Evolutionary conservation across 257 asterid genomes (phyloP), one percentile per base, ranked within the genome.

Genomic region (Nicotiana knightiana): DNA sequence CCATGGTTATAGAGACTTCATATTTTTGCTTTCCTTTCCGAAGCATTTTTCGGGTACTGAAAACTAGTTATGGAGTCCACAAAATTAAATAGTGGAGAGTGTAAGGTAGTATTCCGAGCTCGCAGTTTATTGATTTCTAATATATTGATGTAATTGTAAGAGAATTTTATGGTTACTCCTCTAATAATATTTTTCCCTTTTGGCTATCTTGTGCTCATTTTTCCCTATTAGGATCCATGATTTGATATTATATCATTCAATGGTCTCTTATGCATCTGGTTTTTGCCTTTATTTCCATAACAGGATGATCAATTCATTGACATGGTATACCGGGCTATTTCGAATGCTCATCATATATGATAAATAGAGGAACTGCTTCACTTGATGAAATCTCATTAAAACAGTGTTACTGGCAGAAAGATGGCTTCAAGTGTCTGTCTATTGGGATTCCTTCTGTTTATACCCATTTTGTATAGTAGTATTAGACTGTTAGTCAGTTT

Each of bases 281-380:
- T 15, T 21, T 24, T 15, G 13, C 28, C 62, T 73, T 5, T 21
- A 43, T 70, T 39, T 48, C 26, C 16, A 0, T 71, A 11, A 77
- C 73, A 95, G 99, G 98, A 95, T 80, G 84, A 92, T 84, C 97
- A 90, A 87, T 95, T 95, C 84, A 87, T 95, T 39, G 98, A 95
- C 90, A 87, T 91, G 93, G 91, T 92, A 54, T 89, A 90, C 85
- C 89, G 89, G 77, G 94, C 99, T 16, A 62, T 95, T 88, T 77
- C 85, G 86, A 92, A 90, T 76, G 90, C 92, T 6, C 93, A 90
- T 81, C 94, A 94, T 61, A 84, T 11, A 63, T 24, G 64, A 43
- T 46, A 16, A 87, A 62, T 35, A 28, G 81, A 67, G 59, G 83
- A 66, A 67, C 54, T 33, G 5, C 26, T 26, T 48, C 62, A 48